Evolutionary conservation across 179 eudicot species (phyloP), one percentile per base, ranked within the genome.

Genomic region (Spergularia azorica): DNA sequence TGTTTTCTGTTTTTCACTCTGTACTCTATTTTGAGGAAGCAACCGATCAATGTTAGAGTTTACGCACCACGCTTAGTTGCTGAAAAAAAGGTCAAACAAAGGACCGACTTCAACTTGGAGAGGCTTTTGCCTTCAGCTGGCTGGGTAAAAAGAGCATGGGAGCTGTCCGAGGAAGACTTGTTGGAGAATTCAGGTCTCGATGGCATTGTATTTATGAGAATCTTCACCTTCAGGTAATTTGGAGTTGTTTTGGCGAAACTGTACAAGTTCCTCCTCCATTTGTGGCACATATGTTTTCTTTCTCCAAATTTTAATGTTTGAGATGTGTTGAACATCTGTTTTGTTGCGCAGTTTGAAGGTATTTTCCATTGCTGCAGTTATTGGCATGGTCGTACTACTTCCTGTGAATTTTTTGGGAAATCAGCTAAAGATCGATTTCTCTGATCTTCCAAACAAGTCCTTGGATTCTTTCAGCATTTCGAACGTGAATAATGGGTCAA

Each of bases 101-200:
- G 70, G 41, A 77, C 79, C 78, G 77, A 43, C 63, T 94, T 88
- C 88, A 86, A 84, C 83, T 66, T 90, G 38, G 87, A 85, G 71
- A 81, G 91, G 79, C 84, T 90, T 36, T 78, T 94, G 73, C 90
- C 97, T 56, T 90, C 96, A 70, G 69, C 90, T 62, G 84, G 89
- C 71, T 95, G 98, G 98, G 85, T 95, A 73, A 86, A 72, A 80
- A 87, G 89, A 76, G 97, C 98, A 74, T 95, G 98, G 98, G 72
- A 90, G 67, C 85, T 79, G 66, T 84, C 98, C 5, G 98, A 95
- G 82, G 93, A 88, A 67, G 96, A 95, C 51, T 75, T 95, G 39
- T 80, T 95, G 77, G 64, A 85, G 43, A 83, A 68, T 21, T 91
- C 98, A 1, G 98, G 98, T 55, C 85, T 95, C 71, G 98, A 95